These are phyloP conservation scores for Collybia sp. DNA, from an alignment of 768 basidiomycete genomes.

Conservation along the genomic window DNA sequence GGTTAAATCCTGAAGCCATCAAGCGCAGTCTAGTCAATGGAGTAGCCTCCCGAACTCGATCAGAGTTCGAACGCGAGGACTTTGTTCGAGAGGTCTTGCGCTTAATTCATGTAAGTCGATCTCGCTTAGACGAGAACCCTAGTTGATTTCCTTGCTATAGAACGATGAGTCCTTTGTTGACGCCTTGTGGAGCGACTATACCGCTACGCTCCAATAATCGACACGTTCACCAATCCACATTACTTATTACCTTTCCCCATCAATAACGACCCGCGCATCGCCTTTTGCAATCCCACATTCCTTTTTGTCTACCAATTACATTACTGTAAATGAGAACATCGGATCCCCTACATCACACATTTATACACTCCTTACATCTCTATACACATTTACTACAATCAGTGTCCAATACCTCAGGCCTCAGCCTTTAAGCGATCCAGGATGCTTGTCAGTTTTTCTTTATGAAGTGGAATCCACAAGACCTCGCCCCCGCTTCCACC, in stretches of 20 bases:
- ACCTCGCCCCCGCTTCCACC: conserved; percentile 49
- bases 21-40: no score
- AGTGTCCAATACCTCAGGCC: no score
- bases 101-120: conserved; percentile 51
- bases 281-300: background rate
- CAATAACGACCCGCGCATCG: background rate
- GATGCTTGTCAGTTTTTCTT: conserved; percentile 60
- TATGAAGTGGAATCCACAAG: conserved; percentile 85
- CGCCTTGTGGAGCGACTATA: conserved; percentile 51
- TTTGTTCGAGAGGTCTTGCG: conserved; percentile 57
- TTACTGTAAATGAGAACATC: no score
- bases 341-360: no score
- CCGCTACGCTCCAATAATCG: conserved; percentile 12
- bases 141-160: conserved; percentile 25
- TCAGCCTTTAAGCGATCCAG: conserved; percentile 20
- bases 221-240: background rate
- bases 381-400: no score
- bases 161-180: conserved; percentile 67
- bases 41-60: no score
- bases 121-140: background rate
- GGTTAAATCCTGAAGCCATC: no score
- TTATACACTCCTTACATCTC: no score
- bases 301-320: no score
- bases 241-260: background rate
- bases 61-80: conserved; percentile 41